Conservation (phyloP, 257 asterid species). For the Solanum infundibuliforme region DNA sequence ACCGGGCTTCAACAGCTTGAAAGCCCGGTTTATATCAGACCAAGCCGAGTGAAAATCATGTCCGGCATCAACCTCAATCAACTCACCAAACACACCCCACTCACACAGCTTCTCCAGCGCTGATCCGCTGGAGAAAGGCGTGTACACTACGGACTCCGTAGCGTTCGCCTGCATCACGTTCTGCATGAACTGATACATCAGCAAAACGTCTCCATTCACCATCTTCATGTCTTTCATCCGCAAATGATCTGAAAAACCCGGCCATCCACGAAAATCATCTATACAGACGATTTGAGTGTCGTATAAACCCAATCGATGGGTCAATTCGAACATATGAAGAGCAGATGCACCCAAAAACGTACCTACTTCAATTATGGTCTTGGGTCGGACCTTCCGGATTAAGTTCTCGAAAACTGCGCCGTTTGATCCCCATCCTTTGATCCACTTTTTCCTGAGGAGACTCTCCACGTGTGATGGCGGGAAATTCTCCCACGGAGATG, state of each 20-base stretch:
- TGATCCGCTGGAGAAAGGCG: constrained; percentile 53
- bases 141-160: constrained; percentile 11
- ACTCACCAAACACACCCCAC: constrained; percentile 59
- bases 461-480: constrained; percentile 32
- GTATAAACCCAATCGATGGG: constrained; percentile 27
- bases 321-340: constrained; percentile 42
- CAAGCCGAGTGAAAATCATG: constrained; percentile 73
- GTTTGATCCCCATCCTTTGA: constrained; percentile 54
- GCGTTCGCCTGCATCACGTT: constrained; percentile 36
- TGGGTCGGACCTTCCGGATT: constrained; percentile 32
- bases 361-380: constrained; percentile 50
- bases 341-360: constrained; percentile 67
- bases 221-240: constrained; percentile 34
- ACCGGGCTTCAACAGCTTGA: constrained; percentile 31
- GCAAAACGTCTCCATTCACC: constrained; percentile 47
- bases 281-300: constrained; percentile 36
- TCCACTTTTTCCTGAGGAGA: constrained; percentile 23
- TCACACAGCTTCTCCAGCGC: constrained; percentile 48
- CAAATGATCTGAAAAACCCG: constrained; percentile 31
- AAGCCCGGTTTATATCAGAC: constrained; percentile 51
- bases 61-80: constrained; percentile 59
- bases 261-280: constrained; percentile 80
- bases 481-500: constrained; percentile 45
- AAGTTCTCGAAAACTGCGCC: constrained; percentile 50
- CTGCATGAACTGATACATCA: constrained; percentile 62